Evolutionary conservation across 2,329 filamentous ascomycete genomes (phyloP), one percentile per base, ranked within the genome.

Genomic region (Penicillium sp.): DNA sequence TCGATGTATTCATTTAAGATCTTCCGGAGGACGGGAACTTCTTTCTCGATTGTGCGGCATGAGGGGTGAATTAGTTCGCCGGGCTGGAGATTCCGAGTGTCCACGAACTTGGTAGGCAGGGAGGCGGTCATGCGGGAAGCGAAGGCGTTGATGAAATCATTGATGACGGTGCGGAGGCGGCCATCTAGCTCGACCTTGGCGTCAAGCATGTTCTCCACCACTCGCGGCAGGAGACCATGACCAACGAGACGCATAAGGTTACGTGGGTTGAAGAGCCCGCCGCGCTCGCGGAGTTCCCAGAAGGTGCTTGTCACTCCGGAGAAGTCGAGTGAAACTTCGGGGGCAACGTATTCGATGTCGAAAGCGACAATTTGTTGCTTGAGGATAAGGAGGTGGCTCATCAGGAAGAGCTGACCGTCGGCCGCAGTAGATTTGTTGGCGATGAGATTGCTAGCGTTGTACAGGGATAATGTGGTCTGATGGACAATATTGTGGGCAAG

Each of bases 331-430:
- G 74, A 73, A 32, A 82, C 69, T 45, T 83, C 79, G 3, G 79
- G 78, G 2, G 76, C 75, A 13, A 81, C 76, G 52, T 76, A 83
- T 57, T 83, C 89, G 50, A 98, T 95, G 66, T 98, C 92, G 45
- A 98, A 88, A 7, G 89, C 89, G 16, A 98, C 81, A 35, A 98
- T 84, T 60, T 95, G 86, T 59, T 95, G 93, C 65, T 96, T 96
- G 35, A 98, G 77, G 33, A 95, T 82, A 33, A 98, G 82, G 2
- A 98, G 75, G 60, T 98, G 95, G 53, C 90, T 92, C 54, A 98
- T 82, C 56, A 95, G 81, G 65, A 98, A 98, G 3, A 98, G 75
- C 51, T 95, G 85, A 0, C 84, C 77, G 59, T 96, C 88, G 1
- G 77, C 74, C 59, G 69, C 69, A n/a, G 65, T 63, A 14, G 75